Evolutionary conservation across 2,329 filamentous ascomycete genomes (phyloP), one percentile per base, ranked within the genome.

Genomic region (Onygenales sp.): DNA sequence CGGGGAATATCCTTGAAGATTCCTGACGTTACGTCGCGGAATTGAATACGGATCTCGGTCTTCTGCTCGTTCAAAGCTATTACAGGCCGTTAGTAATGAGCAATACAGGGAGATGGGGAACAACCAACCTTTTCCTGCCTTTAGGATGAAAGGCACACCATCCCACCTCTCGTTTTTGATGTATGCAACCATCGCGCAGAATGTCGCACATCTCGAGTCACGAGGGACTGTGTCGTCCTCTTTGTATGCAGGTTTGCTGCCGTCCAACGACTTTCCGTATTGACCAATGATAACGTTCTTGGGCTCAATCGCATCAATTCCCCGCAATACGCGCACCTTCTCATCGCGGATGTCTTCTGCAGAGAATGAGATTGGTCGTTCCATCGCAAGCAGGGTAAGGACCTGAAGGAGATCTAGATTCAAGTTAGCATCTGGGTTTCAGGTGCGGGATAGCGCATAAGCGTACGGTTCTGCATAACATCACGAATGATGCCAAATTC

Each of bases 111-210:
- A 7, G 4, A 32, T 39, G 31, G 17, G 44, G 27, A 3, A n/a
- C 13, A 50, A 47, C 51, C 60, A 57, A 77, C 75, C 78, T 79
- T 98, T 98, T 64, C 93, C 93, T 45, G 93, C 93, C 85, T 98
- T 98, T 77, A 98, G 82, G 73, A 98, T 98, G 79, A 98, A 98
- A 50, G 93, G 93, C 51, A 98, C 93, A 54, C 93, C 94, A 62
- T 98, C 94, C 93, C 93, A 98, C 64, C 93, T 82, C 83, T 98
- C 93, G 72, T 98, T 98, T 83, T 97, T 97, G 75, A 98, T 97
- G 76, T 94, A 95, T 38, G 90, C 91, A 38, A 95, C 92, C 73
- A 98, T 84, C 39, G 93, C 92, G 67, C 91, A 95, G 79, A 98
- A 98, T 6, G 93, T 98, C 32, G 93, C 92, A 81, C 93, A 98